A percentile compares a stretch with the other conserved stretches of the same genome.
phyloP scores from a whole-genome alignment of 2,329 filamentous ascomycete species.

The Blastomyces percursus region DNA sequence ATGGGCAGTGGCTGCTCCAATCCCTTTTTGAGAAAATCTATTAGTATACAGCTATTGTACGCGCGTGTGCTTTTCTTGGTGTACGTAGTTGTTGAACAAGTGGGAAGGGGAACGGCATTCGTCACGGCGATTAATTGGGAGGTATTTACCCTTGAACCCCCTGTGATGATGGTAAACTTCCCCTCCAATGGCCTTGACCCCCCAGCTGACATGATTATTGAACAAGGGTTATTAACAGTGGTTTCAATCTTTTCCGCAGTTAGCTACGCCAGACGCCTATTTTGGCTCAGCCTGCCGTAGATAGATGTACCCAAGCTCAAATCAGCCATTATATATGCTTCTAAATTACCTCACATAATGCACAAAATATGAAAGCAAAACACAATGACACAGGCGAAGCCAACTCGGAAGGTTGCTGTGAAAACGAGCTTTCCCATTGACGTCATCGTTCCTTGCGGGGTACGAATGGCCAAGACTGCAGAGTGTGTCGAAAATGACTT shows the following conservation, averaged over 20 bases:
- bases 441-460: background rate
- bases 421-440: background rate
- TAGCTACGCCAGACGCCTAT: background rate
- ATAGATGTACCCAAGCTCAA: background rate
- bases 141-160: slow-evolving; percentile 57
- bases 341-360: background rate
- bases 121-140: background rate
- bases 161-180: slow-evolving; percentile 69
- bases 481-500: background rate
- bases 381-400: background rate
- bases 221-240: background rate
- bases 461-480: background rate
- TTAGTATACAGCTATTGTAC: slow-evolving; percentile 6
- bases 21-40: slow-evolving; percentile 48
- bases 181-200: slow-evolving; percentile 43
- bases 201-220: background rate
- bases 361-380: background rate
- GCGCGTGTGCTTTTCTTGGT: background rate
- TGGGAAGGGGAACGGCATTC: background rate
- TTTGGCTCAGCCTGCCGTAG: background rate
- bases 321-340: background rate
- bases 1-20: slow-evolving; percentile 57
- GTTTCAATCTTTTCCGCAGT: background rate
- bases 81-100: background rate
- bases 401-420: too few species aligned